phyloP scores from a whole-genome alignment of 179 eudicot species.

The Sideroxylon spinosum region DNA sequence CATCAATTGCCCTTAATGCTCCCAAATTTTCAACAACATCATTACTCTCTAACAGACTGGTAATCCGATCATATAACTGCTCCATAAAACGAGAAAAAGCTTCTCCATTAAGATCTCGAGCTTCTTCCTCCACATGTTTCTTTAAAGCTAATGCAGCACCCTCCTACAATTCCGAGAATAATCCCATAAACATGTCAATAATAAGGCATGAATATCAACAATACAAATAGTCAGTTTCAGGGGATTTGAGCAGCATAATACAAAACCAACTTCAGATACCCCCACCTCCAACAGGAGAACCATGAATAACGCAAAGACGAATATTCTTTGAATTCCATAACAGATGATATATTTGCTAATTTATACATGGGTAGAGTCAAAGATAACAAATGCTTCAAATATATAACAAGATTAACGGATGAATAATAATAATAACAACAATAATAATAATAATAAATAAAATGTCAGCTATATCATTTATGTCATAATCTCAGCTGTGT shows the following conservation, averaged over 20 bases:
- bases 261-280: neutral
- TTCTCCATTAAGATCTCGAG: conserved; percentile 80
- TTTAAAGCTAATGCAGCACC: conserved; percentile 77
- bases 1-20: conserved; percentile 88
- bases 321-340: neutral
- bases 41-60: conserved; percentile 66
- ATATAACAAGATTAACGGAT: neutral
- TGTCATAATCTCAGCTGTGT: neutral
- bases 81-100: conserved; percentile 93
- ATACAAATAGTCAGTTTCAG: neutral
- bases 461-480: neutral
- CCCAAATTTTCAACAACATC: conserved; percentile 87
- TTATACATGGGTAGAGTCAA: neutral
- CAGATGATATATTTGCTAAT: neutral
- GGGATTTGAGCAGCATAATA: neutral
- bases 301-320: neutral
- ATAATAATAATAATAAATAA: neutral
- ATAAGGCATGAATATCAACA: neutral
- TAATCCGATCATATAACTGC: conserved; percentile 80
- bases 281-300: neutral
- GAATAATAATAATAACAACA: no score
- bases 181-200: conserved; percentile 6
- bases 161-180: conserved; percentile 37
- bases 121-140: conserved; percentile 82
- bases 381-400: neutral